Evolutionary conservation across 1,284 basidiomycete species (phyloP).

Genomic region (Malassezia caprae): DNA sequence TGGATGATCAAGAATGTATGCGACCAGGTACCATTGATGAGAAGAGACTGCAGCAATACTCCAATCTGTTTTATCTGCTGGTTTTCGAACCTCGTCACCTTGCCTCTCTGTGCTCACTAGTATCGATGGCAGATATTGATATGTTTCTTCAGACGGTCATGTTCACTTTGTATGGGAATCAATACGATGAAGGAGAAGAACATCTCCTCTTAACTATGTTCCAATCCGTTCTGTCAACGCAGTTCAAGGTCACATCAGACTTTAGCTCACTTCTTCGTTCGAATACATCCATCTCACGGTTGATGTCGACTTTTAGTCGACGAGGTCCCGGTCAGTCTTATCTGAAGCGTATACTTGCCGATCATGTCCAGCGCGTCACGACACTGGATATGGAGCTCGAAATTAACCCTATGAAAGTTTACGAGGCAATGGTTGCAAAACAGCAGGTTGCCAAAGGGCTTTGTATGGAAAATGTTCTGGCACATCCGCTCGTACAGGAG

Average conservation of each 20-base stretch:
- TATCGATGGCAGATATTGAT: conserved; percentile 90
- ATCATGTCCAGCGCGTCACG: conserved; percentile 93
- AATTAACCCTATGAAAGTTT: conserved; percentile 92
- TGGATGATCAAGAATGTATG: conserved; percentile 72
- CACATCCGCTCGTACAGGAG: conserved; percentile 81
- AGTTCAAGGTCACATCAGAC: conserved; percentile 95
- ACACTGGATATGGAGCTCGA: conserved; percentile 97
- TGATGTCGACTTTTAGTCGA: conserved; percentile 99
- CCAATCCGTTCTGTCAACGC: conserved; percentile 88
- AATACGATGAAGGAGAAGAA: conserved; percentile 97
- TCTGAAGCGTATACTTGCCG: conserved; percentile 87
- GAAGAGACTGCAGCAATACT: conserved; percentile 83
- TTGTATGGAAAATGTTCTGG: conserved; percentile 86
- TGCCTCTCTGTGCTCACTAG: conserved; percentile 89
- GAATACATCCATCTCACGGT: conserved; percentile 95
- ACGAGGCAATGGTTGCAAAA: conserved; percentile 27
- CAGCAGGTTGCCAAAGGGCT: conserved; percentile 42
- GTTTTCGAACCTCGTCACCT: conserved; percentile 95
- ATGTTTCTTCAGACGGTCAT: conserved; percentile 98
- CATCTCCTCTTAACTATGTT: conserved; percentile 98
- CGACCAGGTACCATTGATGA: conserved; percentile 61
- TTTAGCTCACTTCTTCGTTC: conserved; percentile 92
- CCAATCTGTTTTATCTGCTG: conserved; percentile 94
- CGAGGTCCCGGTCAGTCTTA: conserved; percentile 95
- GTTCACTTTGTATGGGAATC: conserved; percentile 99